Evolutionary conservation across 306 rosid genomes (phyloP), one percentile per base, ranked within the genome.

Genomic region (Myrica gale): DNA sequence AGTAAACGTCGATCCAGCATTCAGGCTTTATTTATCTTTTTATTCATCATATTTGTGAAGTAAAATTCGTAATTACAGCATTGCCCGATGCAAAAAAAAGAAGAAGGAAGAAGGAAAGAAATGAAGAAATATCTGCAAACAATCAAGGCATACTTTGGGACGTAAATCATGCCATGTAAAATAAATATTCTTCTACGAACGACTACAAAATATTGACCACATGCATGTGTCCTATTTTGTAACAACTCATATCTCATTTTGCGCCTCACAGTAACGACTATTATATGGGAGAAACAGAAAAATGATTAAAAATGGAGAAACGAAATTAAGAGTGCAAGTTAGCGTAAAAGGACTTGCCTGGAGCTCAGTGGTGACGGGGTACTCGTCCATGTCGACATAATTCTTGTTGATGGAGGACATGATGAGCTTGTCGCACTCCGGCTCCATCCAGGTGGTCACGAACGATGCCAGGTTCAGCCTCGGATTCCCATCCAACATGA

Each of bases 361-460:
- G 21, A 87, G 86, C 60, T 87, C 90, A 20, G 90, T 87, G 61
- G 90, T 87, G 70, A 87, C 88, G 4, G 90, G 90, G 47, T 87
- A 87, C 42, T 87, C 90, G 71, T 87, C 90, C 90, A 87, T 87
- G 82, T 87, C 90, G 3, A 87, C 90, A 56, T 87, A 87, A 55
- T 87, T 87, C 84, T 87, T 87, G 80, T 84, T 87, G 65, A 85
- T 60, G 74, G 89, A 23, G 19, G 81, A 76, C 89, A 84, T 87
- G 47, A 85, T 82, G 71, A 84, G 88, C 69, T 82, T 87, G 48
- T 85, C 91, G 37, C 91, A 87, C 70, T 85, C 91, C 4, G 91
- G 91, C 77, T 87, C 91, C 91, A 87, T 87, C 91, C 91, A 87
- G 26, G 91, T 87, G 17, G 91, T 87, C 50, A 87, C 91, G 16